A percentile compares a stretch with the other conserved stretches of the same genome.
phyloP scores from a whole-genome alignment of 306 rosid genomes.

The Fagus crenata region DNA sequence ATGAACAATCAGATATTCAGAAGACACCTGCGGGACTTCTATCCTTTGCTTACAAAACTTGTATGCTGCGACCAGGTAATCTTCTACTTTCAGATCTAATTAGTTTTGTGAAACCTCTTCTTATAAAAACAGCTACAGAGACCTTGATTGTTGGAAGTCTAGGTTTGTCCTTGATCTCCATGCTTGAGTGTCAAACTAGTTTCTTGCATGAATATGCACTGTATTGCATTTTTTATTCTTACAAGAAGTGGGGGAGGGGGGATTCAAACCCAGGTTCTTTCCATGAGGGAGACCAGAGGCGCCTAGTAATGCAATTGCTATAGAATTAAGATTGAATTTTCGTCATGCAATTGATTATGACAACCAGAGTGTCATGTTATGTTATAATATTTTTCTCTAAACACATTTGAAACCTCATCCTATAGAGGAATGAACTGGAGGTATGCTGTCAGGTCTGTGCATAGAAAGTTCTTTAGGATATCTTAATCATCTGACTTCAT shows the following conservation, averaged over 20 bases:
- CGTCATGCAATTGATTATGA: not conserved
- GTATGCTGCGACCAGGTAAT: conserved; percentile 97
- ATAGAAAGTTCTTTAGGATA: not conserved
- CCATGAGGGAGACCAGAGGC: no score
- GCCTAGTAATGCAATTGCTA: no score
- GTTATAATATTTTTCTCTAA: not conserved
- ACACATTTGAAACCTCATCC: not conserved
- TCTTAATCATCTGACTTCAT: not conserved
- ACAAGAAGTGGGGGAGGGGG: no score
- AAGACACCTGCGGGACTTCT: conserved; percentile 87
- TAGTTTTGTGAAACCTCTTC: not conserved
- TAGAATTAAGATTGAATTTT: no score
- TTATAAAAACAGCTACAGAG: not conserved
- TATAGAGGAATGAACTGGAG: not conserved
- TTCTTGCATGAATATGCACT: not conserved
- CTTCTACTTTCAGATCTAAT: conserved; percentile 18
- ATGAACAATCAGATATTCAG: conserved; percentile 86
- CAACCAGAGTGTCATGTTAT: not conserved
- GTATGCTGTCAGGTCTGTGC: not conserved
- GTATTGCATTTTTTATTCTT: no score
- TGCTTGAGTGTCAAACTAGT: not conserved
- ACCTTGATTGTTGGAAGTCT: not conserved
- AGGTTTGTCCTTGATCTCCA: not conserved
- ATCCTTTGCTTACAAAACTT: conserved; percentile 91
- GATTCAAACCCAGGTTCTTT: no score